A percentile compares a stretch with the other conserved stretches of the same genome.
These are phyloP conservation scores for Sugiyamaella grinbergsii DNA, from an alignment of 1,139 yeast species.

Conservation along the genomic window DNA sequence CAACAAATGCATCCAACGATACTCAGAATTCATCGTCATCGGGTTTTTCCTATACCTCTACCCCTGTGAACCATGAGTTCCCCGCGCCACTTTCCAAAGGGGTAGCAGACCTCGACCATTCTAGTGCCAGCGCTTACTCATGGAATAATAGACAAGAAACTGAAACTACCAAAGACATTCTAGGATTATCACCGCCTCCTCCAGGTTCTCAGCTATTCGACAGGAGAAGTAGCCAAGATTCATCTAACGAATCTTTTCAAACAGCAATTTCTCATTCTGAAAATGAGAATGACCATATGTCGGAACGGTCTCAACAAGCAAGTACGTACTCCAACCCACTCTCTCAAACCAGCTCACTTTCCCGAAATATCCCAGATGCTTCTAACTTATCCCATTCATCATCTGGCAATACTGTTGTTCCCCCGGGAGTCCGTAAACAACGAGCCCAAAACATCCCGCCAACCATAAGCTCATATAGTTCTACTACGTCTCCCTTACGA, in stretches of 20 bases:
- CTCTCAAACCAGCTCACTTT: background rate
- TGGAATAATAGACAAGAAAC: constrained; percentile 27
- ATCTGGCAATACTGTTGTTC: constrained; percentile 22
- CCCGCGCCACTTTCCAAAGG: constrained; percentile 2
- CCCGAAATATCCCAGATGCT: background rate
- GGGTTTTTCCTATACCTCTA: constrained; percentile 9
- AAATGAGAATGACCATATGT: constrained; percentile 20
- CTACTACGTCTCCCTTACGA: constrained; percentile 11
- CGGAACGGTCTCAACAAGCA: constrained; percentile 1
- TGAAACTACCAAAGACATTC: constrained; percentile 18
- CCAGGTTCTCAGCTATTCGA: constrained; percentile 18
- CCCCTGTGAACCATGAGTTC: constrained; percentile 4
- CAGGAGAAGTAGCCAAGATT: constrained; percentile 23
- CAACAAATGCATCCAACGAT: constrained; percentile 8
- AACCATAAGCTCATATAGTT: constrained; percentile 10
- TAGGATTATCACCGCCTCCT: constrained; percentile 23
- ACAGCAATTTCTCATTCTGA: constrained; percentile 27
- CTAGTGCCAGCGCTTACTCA: constrained; percentile 24
- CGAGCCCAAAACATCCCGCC: background rate
- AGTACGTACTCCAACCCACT: background rate
- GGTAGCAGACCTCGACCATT: background rate
- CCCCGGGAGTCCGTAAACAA: constrained; percentile 2
- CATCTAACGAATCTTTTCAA: constrained; percentile 29
- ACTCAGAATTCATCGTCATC: constrained; percentile 9
- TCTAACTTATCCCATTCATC: constrained; percentile 22